These are phyloP conservation scores for Gnomoniopsis sp. DNA, from an alignment of 2,329 filamentous ascomycete genomes.

Conservation along the genomic window DNA sequence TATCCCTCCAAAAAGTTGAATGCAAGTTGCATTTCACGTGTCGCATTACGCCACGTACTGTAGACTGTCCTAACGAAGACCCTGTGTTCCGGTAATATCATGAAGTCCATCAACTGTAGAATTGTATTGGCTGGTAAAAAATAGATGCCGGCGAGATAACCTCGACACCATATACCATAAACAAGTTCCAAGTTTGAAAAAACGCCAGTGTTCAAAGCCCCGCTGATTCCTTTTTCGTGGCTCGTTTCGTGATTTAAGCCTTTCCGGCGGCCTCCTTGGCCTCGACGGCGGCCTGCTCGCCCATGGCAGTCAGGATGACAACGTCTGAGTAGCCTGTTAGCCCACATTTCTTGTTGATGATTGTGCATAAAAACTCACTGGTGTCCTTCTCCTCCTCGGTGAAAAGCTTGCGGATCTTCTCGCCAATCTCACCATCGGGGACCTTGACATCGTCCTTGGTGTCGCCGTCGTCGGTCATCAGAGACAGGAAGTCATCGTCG, in stretches of 20 bases:
- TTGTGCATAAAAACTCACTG: constrained; percentile 60
- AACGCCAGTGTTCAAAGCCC: constrained; percentile 15
- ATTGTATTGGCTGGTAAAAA: constrained; percentile 15
- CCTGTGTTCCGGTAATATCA: constrained; percentile 17
- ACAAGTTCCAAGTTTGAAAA: constrained; percentile 10
- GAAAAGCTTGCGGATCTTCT: constrained; percentile 82
- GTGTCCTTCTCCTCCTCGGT: constrained; percentile 82
- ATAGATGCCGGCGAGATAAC: constrained; percentile 14
- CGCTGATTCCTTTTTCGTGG: constrained; percentile 8
- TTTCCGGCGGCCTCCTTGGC: constrained; percentile 80
- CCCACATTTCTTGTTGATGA: neutral
- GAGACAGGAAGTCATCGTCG: constrained; percentile 90
- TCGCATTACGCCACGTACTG: constrained; percentile 14
- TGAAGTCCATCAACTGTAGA: constrained; percentile 19
- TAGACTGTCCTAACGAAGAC: neutral
- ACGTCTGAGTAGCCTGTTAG: constrained; percentile 59
- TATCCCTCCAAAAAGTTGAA: neutral
- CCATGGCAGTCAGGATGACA: constrained; percentile 92
- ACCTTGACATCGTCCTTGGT: constrained; percentile 95
- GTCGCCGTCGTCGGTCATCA: constrained; percentile 82
- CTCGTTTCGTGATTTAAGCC: constrained; percentile 22
- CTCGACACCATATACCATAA: constrained; percentile 16
- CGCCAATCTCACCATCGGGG: constrained; percentile 83
- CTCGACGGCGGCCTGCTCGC: constrained; percentile 88
- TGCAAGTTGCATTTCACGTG: constrained; percentile 16